Conservation (phyloP, 2,329 filamentous ascomycete genomes). For the Paramyrothecium roridum region DNA sequence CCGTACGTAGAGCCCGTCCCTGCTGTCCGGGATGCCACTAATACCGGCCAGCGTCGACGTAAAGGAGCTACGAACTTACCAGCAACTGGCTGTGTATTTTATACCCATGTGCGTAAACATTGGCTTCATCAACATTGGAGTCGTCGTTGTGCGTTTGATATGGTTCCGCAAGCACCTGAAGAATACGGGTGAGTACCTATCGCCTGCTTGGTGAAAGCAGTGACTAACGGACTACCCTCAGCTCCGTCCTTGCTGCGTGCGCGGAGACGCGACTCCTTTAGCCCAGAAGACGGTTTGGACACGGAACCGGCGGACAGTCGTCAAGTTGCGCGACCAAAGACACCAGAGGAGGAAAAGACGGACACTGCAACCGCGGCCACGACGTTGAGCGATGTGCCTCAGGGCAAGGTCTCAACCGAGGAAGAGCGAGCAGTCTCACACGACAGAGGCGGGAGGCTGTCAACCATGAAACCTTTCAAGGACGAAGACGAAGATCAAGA, state of each 20-base stretch:
- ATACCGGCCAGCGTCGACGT: slow-evolving; percentile 39
- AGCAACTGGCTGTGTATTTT: slow-evolving; percentile 49
- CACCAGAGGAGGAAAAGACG: background rate
- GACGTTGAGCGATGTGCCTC: too few species aligned
- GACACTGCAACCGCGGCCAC: too few species aligned
- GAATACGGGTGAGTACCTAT: slow-evolving; percentile 29
- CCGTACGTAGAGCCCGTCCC: background rate
- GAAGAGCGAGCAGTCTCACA: too few species aligned
- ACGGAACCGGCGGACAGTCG: background rate
- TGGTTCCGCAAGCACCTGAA: slow-evolving; percentile 47
- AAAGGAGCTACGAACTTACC: slow-evolving; percentile 44
- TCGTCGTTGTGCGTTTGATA: slow-evolving; percentile 42
- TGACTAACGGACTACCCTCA: background rate
- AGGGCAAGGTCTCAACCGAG: too few species aligned
- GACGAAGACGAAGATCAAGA: background rate
- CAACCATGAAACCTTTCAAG: too few species aligned
- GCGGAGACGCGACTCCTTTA: background rate
- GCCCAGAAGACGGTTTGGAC: background rate
- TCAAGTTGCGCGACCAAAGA: background rate
- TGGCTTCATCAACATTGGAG: slow-evolving; percentile 45
- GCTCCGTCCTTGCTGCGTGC: background rate
- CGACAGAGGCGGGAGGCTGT: too few species aligned
- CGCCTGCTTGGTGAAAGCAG: too few species aligned
- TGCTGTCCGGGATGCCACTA: too few species aligned
- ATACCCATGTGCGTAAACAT: slow-evolving; percentile 45